Evolutionary conservation across 2,329 filamentous ascomycete genomes (phyloP).

Genomic region (Fonsecaea pugnacius): DNA sequence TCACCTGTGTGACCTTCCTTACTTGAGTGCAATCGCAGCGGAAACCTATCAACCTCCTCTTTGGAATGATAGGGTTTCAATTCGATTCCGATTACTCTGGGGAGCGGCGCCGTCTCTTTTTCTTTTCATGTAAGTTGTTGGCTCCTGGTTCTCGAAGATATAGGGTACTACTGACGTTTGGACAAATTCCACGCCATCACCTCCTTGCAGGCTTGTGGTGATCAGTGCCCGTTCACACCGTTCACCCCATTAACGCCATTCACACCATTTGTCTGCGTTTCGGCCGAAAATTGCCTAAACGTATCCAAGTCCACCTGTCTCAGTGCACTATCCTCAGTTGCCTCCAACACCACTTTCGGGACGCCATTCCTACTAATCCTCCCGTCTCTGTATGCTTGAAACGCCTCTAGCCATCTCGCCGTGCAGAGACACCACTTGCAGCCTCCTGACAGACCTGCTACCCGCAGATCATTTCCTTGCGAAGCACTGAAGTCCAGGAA

Average conservation of each 20-base stretch:
- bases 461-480: conserved; percentile 65
- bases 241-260: conserved; percentile 29
- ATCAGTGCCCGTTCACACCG: conserved; percentile 23
- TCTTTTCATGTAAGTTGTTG: conserved; percentile 39
- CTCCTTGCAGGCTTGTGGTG: neutral
- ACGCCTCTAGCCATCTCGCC: conserved; percentile 63
- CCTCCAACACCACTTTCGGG: conserved; percentile 44
- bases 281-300: conserved; percentile 43
- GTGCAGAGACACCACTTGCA: conserved; percentile 70
- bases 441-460: conserved; percentile 60
- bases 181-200: neutral
- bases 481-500: conserved; percentile 66
- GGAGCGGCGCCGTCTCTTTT: conserved; percentile 70
- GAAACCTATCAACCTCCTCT: conserved; percentile 53
- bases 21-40: conserved; percentile 97
- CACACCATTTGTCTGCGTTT: conserved; percentile 35
- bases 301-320: conserved; percentile 44
- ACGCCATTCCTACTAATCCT: conserved; percentile 37
- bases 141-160: conserved; percentile 8
- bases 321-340: conserved; percentile 46
- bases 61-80: conserved; percentile 58
- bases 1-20: conserved; percentile 49
- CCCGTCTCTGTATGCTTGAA: conserved; percentile 57
- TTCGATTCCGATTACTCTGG: conserved; percentile 95
- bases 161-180: conserved; percentile 31